A percentile compares a stretch with the other conserved stretches of the same genome.
phyloP scores from a whole-genome alignment of 208 protist genomes.

The Trichomonas vaginalis region DNA sequence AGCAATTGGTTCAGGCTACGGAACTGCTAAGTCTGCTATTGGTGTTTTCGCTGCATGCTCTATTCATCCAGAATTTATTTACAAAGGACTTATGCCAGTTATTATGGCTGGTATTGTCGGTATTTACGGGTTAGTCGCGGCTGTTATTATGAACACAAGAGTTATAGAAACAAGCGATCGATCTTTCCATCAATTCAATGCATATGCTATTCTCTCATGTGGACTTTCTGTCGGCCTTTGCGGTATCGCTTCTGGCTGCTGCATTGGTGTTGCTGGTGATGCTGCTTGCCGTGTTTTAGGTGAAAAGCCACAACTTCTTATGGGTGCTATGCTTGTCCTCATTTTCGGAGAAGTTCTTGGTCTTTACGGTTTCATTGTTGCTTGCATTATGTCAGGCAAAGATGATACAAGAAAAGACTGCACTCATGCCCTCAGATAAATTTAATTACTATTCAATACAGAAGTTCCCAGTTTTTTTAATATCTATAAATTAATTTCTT shows the following conservation, averaged over 20 bases:
- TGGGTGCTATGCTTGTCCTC: constrained; percentile 4
- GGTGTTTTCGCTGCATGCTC: background rate
- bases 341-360: constrained; percentile 21
- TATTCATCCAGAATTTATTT: background rate
- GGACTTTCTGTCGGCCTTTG: background rate
- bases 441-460: too few species aligned
- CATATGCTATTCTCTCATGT: background rate
- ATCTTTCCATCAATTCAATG: background rate
- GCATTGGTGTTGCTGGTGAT: constrained; percentile 12
- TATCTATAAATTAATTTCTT: too few species aligned
- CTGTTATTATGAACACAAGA: background rate
- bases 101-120: constrained; percentile 22
- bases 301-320: background rate
- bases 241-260: background rate
- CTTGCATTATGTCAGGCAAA: background rate
- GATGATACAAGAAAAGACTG: background rate
- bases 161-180: background rate
- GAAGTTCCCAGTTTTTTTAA: too few species aligned
- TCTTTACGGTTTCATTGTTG: constrained; percentile 18
- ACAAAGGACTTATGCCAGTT: background rate
- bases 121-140: constrained; percentile 13
- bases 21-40: constrained; percentile 19
- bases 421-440: too few species aligned
- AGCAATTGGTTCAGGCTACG: background rate
- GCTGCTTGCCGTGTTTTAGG: background rate